A percentile compares a stretch with the other conserved stretches of the same genome.
phyloP scores from a whole-genome alignment of 2,329 filamentous ascomycete species.

The Raffaelea albimanens region DNA sequence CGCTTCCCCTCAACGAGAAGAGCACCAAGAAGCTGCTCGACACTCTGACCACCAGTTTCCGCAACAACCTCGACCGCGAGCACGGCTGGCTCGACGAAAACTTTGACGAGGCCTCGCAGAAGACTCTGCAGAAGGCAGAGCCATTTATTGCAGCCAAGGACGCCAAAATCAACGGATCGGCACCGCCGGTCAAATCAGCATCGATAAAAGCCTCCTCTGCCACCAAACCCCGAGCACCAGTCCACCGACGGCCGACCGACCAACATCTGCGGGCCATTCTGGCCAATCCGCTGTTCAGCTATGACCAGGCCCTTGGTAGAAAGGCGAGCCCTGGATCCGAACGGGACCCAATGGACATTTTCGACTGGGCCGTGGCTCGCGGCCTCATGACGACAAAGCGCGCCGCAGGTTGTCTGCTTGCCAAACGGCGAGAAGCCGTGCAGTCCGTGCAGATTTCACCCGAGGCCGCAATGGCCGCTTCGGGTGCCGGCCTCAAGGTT shows the following conservation, averaged over 20 bases:
- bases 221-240: not conserved
- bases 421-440: slow-evolving; percentile 32
- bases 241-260: slow-evolving; percentile 27
- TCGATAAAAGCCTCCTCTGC: no score
- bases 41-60: slow-evolving; percentile 46
- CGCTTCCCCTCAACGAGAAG: slow-evolving; percentile 37
- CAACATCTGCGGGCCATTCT: slow-evolving; percentile 48
- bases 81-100: slow-evolving; percentile 35
- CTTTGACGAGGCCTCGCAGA: slow-evolving; percentile 2
- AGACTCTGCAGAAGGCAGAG: not conserved
- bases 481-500: slow-evolving; percentile 37
- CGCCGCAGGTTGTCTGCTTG: slow-evolving; percentile 43
- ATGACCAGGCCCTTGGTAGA: slow-evolving; percentile 21
- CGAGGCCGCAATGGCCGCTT: slow-evolving; percentile 25
- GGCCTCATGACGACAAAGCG: slow-evolving; percentile 46
- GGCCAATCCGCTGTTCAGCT: slow-evolving; percentile 44
- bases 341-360: slow-evolving; percentile 42
- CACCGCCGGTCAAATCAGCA: no score
- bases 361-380: slow-evolving; percentile 43
- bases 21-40: slow-evolving; percentile 47
- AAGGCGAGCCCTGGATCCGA: slow-evolving; percentile 10
- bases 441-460: slow-evolving; percentile 23
- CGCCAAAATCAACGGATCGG: no score
- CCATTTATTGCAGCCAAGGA: no score
- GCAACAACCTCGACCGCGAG: slow-evolving; percentile 47